Percentiles rank a stretch among this genome's conserved stretches.
Evolutionary conservation across 768 basidiomycete species (phyloP).

Genomic region (Suillus paluster): DNA sequence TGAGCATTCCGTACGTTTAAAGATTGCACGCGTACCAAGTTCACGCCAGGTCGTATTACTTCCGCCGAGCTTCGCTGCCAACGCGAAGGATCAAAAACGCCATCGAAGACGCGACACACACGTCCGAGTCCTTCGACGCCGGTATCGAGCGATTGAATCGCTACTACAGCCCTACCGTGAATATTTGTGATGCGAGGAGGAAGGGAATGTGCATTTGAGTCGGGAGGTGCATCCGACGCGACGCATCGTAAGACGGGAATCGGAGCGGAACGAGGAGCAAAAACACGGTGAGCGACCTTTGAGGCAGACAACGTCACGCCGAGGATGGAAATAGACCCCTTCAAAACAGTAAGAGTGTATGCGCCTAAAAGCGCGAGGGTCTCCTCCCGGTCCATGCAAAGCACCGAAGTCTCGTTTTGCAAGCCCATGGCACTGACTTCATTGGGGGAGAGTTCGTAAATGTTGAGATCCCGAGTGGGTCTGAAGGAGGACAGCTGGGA

Average conservation of each 20-base stretch:
- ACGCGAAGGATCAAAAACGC: slow-evolving; percentile 60
- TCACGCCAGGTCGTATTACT: slow-evolving; percentile 26
- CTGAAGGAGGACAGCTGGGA: not conserved
- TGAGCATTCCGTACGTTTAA: slow-evolving; percentile 46
- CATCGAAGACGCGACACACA: slow-evolving; percentile 65
- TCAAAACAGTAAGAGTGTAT: slow-evolving; percentile 63
- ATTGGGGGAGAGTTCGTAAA: not conserved
- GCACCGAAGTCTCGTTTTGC: not conserved
- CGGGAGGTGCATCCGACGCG: slow-evolving; percentile 16
- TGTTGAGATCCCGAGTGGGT: not conserved
- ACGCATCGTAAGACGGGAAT: slow-evolving; percentile 55
- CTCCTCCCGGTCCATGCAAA: not conserved
- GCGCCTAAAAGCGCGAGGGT: slow-evolving; percentile 67
- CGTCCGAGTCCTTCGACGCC: slow-evolving; percentile 70
- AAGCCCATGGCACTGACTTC: not conserved
- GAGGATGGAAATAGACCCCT: slow-evolving; percentile 60
- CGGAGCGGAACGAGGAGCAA: slow-evolving; percentile 81
- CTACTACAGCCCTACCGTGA: slow-evolving; percentile 45
- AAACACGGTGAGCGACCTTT: slow-evolving; percentile 52
- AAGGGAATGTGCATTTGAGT: slow-evolving; percentile 6
- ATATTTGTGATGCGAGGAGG: slow-evolving; percentile 19
- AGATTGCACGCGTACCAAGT: slow-evolving; percentile 51
- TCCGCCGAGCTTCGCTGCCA: slow-evolving; percentile 39
- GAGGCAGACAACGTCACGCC: slow-evolving; percentile 56
- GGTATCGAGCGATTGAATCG: slow-evolving; percentile 60